Base-by-base conservation (phyloP, 768 basidiomycete genomes). In the Lentinus tigrinus region DNA sequence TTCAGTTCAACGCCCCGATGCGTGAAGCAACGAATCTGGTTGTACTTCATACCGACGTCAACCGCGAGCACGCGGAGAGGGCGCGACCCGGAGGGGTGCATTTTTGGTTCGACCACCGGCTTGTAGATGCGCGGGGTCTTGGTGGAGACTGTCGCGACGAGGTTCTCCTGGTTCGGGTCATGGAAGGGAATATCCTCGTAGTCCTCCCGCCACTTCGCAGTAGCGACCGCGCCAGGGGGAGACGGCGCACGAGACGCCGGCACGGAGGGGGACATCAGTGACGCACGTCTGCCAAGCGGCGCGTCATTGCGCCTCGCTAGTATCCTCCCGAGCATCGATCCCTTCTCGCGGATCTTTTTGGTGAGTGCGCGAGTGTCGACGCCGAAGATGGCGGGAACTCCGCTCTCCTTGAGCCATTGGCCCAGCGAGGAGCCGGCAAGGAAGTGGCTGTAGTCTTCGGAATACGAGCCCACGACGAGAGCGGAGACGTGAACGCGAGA, bases 11-110 rank as follows among this genome's bases (percentile, higher is more conserved):
- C 85, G 48, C 97, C 97, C 34, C 97, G 89, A 37, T 85, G 79
- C 42, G 84, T 85, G 76, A 99, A 98, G 78, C 97, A 99, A 34
- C 97, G 84, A 65, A 98, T 95, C 74, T 99, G 97, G 74, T 98
- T 98, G 78, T 91, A 97, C 75, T 99, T 99, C 93, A 98, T 98
- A n/a, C 97, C 97, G 50, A 98, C 96, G 71, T 99, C 97, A 57
- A 98, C 76, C 5, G 93, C 94, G 16, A 99, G 69, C 27, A 99
- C 83, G 59, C 97, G 89, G 28, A 98, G 70, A 0, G 84, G 75
- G 49, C 95, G 85, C 28, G 47, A 46, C 11, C 91, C 92, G 1
- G 85, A 87, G 2, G 92, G 89, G 69, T 97, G 92, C 34, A 84
- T 70, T 52, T 77, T 82, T 23, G 84, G 78, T n/a, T 69, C 69